phyloP scores from a whole-genome alignment of 2,329 filamentous ascomycete genomes.

The Colletotrichum cordylinicola region DNA sequence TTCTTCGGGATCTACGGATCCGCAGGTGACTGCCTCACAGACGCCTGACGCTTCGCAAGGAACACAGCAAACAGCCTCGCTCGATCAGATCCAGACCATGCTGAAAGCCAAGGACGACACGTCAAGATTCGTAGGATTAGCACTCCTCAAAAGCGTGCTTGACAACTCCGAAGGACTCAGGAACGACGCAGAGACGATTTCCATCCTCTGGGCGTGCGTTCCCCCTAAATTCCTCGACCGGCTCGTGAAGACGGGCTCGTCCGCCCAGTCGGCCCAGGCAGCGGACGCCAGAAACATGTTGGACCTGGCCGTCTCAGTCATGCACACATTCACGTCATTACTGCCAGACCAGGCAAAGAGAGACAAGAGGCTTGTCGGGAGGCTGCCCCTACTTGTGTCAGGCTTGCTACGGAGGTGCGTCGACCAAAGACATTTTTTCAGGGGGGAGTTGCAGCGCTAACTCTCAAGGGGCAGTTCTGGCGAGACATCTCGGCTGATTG shows the following conservation, averaged over 20 bases:
- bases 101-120: conserved; percentile 69
- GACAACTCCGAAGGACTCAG: conserved; percentile 63
- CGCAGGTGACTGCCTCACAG: neutral
- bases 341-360: conserved; percentile 54
- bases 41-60: neutral
- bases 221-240: conserved; percentile 69
- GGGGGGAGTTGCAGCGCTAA: neutral
- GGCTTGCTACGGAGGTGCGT: conserved; percentile 59
- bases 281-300: conserved; percentile 64
- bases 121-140: conserved; percentile 70
- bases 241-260: conserved; percentile 60
- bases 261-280: conserved; percentile 35
- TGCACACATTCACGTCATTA: conserved; percentile 66
- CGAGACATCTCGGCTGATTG: conserved; percentile 56
- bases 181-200: conserved; percentile 49
- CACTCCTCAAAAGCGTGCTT: conserved; percentile 69
- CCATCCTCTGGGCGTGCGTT: conserved; percentile 64
- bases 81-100: conserved; percentile 60
- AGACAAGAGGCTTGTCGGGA: conserved; percentile 52
- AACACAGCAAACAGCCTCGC: conserved; percentile 25
- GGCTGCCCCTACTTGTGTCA: conserved; percentile 59
- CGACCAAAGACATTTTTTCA: neutral
- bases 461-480: conserved; percentile 46
- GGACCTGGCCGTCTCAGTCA: conserved; percentile 65
- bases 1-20: neutral